Evolutionary conservation across 1,139 yeast genomes (phyloP).

Genomic region (Pichia sp.): DNA sequence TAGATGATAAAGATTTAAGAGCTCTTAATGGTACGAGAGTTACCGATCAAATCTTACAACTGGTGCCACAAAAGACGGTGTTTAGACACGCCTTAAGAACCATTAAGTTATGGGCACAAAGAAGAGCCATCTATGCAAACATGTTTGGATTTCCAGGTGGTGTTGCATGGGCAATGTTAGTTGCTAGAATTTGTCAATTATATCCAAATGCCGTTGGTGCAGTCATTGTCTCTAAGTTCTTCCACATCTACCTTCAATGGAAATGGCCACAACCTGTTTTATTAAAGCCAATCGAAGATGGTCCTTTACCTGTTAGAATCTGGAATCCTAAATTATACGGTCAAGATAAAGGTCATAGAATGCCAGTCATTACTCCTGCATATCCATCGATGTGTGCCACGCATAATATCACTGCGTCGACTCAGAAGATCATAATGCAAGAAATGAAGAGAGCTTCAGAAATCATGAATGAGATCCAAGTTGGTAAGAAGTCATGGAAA

Average conservation of each 20-base stretch:
- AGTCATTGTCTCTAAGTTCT: conserved; percentile 83
- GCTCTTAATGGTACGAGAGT: conserved; percentile 96
- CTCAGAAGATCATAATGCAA: conserved; percentile 71
- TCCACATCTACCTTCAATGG: conserved; percentile 86
- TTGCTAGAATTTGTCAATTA: conserved; percentile 92
- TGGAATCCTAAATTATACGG: conserved; percentile 96
- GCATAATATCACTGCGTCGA: conserved; percentile 87
- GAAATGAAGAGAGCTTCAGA: conserved; percentile 77
- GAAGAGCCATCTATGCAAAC: conserved; percentile 90
- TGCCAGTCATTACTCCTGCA: conserved; percentile 99
- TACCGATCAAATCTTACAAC: conserved; percentile 84
- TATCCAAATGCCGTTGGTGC: conserved; percentile 97
- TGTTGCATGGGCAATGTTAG: conserved; percentile 99
- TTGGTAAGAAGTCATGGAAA: conserved; percentile 68
- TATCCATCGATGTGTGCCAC: conserved; percentile 99
- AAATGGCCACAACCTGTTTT: conserved; percentile 99
- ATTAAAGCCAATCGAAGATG: conserved; percentile 90
- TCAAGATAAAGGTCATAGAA: conserved; percentile 82
- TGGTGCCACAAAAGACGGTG: conserved; percentile 92
- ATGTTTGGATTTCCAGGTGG: conserved; percentile 99
- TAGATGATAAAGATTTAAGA: conserved; percentile 88
- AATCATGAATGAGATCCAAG: conserved; percentile 65
- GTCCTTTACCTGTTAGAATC: conserved; percentile 92
- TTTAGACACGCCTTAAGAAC: conserved; percentile 93
- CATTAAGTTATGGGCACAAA: conserved; percentile 95